These are phyloP conservation scores for Ophiosphaerella korrae DNA, from an alignment of 2,329 filamentous ascomycete genomes.

Conservation along the genomic window DNA sequence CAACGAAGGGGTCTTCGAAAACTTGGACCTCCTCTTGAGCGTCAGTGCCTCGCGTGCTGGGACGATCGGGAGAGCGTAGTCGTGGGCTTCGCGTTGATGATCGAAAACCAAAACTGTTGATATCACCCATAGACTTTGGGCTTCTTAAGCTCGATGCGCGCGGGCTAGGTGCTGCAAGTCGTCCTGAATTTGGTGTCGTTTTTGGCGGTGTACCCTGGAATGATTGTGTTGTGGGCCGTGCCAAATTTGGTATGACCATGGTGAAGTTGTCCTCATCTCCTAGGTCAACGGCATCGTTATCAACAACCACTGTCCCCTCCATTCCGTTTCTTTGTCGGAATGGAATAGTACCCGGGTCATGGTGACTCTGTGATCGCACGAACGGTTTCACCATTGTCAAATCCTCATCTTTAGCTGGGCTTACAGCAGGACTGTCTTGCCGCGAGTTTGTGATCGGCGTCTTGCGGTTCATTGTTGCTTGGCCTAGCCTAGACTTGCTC, in stretches of 20 bases:
- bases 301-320: constrained; percentile 47
- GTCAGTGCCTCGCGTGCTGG: constrained; percentile 38
- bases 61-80: constrained; percentile 40
- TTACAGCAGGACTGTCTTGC: constrained; percentile 40
- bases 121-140: constrained; percentile 37
- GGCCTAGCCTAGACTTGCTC: constrained; percentile 44
- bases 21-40: constrained; percentile 54
- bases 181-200: constrained; percentile 21
- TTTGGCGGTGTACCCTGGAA: constrained; percentile 43
- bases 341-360: constrained; percentile 35
- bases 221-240: constrained; percentile 33
- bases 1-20: constrained; percentile 59
- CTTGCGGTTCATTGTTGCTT: constrained; percentile 35
- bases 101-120: constrained; percentile 16
- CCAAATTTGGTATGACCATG: constrained; percentile 54
- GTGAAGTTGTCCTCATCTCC: constrained; percentile 57
- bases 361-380: constrained; percentile 40
- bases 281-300: constrained; percentile 44
- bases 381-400: constrained; percentile 55
- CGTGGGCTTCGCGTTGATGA: constrained; percentile 38
- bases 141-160: constrained; percentile 32
- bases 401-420: constrained; percentile 52
- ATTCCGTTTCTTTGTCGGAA: constrained; percentile 47
- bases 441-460: constrained; percentile 34
- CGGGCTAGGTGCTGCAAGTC: constrained; percentile 35